phyloP scores from a whole-genome alignment of 495 filamentous ascomycete species.

The Aspergillus conjunctus region DNA sequence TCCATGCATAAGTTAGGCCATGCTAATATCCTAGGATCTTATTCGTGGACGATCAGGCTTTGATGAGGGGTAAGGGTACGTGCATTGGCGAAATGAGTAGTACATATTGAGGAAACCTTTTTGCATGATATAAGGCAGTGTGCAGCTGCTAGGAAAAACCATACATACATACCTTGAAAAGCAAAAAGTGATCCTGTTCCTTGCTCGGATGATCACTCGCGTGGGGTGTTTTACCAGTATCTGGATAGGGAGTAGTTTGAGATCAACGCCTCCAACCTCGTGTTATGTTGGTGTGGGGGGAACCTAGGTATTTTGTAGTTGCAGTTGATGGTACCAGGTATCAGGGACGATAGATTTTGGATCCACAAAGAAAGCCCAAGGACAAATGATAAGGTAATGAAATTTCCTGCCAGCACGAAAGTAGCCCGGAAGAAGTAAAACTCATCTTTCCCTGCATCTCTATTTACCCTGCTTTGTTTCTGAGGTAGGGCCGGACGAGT shows the following conservation, averaged over 20 bases:
- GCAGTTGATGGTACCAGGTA: background rate
- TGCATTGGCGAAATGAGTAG: background rate
- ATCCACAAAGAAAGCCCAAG: background rate
- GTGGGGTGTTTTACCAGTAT: background rate
- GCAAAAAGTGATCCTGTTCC: background rate
- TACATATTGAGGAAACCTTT: no score
- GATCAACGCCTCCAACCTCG: background rate
- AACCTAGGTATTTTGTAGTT: background rate
- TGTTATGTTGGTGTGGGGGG: background rate
- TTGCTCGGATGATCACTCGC: background rate
- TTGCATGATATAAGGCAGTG: no score
- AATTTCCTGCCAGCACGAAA: background rate
- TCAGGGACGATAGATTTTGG: background rate
- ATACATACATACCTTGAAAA: background rate
- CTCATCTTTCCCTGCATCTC: background rate
- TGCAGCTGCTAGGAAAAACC: no score
- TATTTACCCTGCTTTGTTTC: background rate
- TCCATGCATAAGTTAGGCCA: background rate
- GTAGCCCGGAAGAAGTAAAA: background rate
- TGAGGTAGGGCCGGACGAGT: background rate
- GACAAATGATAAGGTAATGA: background rate
- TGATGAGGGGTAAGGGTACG: slow-evolving; percentile 2
- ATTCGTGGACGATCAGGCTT: background rate
- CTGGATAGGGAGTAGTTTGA: background rate
- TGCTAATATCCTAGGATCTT: background rate